These are phyloP conservation scores for Thalassiosira pacifica DNA, from an alignment of 352 stramenopile species.

Conservation along the genomic window DNA sequence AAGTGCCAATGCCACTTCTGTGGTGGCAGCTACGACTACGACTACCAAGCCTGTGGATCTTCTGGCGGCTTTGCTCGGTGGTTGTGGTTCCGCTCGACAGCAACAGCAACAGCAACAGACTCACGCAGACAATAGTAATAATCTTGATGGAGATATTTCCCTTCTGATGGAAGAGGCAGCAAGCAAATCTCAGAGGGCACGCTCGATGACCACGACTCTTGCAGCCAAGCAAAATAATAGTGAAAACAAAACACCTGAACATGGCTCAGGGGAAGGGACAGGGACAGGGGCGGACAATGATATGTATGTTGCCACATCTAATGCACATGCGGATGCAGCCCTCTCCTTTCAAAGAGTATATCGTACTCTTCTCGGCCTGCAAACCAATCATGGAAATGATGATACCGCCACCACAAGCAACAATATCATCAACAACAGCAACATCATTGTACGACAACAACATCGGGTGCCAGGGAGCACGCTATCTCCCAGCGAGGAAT, in stretches of 20 bases:
- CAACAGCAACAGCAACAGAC: neutral
- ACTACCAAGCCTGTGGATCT: constrained; percentile 49
- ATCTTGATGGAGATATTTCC: constrained; percentile 16
- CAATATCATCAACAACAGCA: neutral
- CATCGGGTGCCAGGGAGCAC: neutral
- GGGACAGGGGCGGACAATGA: neutral
- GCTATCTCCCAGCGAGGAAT: constrained; percentile 29
- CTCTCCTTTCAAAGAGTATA: constrained; percentile 16
- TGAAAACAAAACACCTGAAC: too few relatives aligned
- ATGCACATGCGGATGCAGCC: neutral
- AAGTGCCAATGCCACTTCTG: too few relatives aligned
- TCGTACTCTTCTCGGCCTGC: constrained; percentile 33
- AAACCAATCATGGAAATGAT: neutral
- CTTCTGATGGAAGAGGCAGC: constrained; percentile 45
- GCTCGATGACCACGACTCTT: constrained; percentile 50
- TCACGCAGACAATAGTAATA: neutral
- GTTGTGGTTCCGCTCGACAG: constrained; percentile 9
- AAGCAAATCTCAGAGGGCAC: constrained; percentile 44
- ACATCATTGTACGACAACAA: neutral
- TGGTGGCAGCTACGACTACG: too few relatives aligned
- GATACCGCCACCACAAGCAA: neutral
- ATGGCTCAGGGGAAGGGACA: neutral
- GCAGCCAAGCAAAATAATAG: constrained; percentile 22
- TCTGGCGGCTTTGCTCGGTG: constrained; percentile 39
- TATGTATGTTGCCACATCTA: neutral